These are phyloP conservation scores for Poronia punctata DNA, from an alignment of 495 filamentous ascomycete species.

Conservation along the genomic window DNA sequence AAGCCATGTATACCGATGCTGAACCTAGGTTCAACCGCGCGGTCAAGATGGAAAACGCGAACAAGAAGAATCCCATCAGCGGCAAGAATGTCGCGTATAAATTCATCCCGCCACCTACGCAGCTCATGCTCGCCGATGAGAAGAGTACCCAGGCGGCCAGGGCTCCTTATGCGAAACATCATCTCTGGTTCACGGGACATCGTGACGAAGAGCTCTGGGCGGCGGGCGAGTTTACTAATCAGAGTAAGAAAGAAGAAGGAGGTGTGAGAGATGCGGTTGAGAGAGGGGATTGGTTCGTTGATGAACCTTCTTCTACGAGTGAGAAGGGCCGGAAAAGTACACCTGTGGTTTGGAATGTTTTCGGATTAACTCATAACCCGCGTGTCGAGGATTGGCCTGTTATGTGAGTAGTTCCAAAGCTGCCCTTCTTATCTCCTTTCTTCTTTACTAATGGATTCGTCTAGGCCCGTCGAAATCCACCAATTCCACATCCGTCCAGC, in stretches of 20 bases:
- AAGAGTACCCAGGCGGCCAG: conserved; percentile 62
- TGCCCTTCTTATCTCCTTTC: not conserved
- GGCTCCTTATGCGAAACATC: conserved; percentile 76
- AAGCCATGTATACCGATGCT: conserved; percentile 58
- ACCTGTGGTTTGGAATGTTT: conserved; percentile 54
- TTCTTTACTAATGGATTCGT: too few species aligned
- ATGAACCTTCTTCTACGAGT: conserved; percentile 16
- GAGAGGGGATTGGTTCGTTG: conserved; percentile 25
- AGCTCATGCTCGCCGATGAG: conserved; percentile 68
- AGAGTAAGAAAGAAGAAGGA: conserved; percentile 35
- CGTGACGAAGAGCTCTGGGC: conserved; percentile 73
- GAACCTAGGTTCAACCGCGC: conserved; percentile 56
- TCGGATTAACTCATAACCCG: conserved; percentile 56
- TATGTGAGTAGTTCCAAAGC: conserved; percentile 34
- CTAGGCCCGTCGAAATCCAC: conserved; percentile 53
- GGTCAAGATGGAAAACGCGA: conserved; percentile 75
- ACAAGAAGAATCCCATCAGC: conserved; percentile 62
- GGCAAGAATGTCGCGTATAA: conserved; percentile 74
- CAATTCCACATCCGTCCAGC: conserved; percentile 47
- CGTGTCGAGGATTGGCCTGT: conserved; percentile 57
- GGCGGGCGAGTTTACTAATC: conserved; percentile 81
- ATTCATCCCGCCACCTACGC: conserved; percentile 64
- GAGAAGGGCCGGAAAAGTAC: conserved; percentile 23
- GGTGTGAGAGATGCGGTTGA: conserved; percentile 27
- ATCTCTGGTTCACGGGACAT: conserved; percentile 76